These are phyloP conservation scores for Metschnikowia continentalis DNA, from an alignment of 805 yeast genomes.

Conservation along the genomic window DNA sequence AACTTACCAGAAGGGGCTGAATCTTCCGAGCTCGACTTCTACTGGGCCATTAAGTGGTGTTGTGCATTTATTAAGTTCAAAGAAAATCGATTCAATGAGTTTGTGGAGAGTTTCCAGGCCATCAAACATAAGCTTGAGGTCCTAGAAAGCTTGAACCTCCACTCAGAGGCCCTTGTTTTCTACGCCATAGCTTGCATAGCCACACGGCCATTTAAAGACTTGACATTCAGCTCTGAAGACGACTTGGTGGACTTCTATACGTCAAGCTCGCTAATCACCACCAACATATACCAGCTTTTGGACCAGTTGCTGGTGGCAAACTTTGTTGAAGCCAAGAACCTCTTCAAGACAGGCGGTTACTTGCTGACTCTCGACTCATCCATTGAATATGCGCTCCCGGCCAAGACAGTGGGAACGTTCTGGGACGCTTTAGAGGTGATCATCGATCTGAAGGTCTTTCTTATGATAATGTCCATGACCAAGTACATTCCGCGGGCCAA, in stretches of 20 bases:
- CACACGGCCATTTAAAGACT: constrained; percentile 27
- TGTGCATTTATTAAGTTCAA: constrained; percentile 23
- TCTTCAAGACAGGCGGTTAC: constrained; percentile 1
- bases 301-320: constrained; percentile 21
- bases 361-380: constrained; percentile 5
- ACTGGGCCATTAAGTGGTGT: constrained; percentile 21
- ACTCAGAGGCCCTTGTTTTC: constrained; percentile 20
- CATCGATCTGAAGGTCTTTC: constrained; percentile 30
- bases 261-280: neutral
- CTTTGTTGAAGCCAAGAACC: constrained; percentile 15
- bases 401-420: constrained; percentile 15
- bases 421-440: constrained; percentile 21
- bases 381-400: constrained; percentile 12
- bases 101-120: constrained; percentile 20
- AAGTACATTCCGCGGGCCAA: constrained; percentile 21
- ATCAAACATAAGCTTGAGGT: constrained; percentile 8
- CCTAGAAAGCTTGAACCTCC: constrained; percentile 2
- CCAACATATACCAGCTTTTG: constrained; percentile 14
- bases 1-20: constrained; percentile 4
- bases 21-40: constrained; percentile 21
- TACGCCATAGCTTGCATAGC: constrained; percentile 24
- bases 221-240: constrained; percentile 13
- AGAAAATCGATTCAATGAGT: constrained; percentile 23
- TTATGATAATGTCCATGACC: constrained; percentile 26
- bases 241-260: constrained; percentile 22